phyloP scores from a whole-genome alignment of 768 basidiomycete genomes.

The Termitomyces sp. region DNA sequence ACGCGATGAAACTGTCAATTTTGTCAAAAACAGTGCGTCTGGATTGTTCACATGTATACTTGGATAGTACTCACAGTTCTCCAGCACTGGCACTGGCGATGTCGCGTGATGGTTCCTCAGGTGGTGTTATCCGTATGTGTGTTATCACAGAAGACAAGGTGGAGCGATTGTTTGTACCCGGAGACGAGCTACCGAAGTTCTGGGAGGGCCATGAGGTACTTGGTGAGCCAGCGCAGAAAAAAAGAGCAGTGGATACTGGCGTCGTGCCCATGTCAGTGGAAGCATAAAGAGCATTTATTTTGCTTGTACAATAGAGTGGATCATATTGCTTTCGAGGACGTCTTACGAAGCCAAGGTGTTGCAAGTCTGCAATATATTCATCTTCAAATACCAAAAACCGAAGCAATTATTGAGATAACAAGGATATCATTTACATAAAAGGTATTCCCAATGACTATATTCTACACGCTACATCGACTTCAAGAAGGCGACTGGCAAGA shows the following conservation, averaged over 20 bases:
- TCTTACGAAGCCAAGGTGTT: background rate
- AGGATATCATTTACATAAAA: slow-evolving; percentile 11
- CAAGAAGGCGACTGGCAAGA: slow-evolving; percentile 22
- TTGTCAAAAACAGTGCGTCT: slow-evolving; percentile 90
- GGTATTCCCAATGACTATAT: slow-evolving; percentile 9
- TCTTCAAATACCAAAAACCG: background rate
- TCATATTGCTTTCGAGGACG: background rate
- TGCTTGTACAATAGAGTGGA: slow-evolving; percentile 12
- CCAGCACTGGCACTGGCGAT: slow-evolving; percentile 91
- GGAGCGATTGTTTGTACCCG: slow-evolving; percentile 89
- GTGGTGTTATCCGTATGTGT: slow-evolving; percentile 95
- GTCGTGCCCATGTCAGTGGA: slow-evolving; percentile 47
- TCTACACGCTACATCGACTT: slow-evolving; percentile 1
- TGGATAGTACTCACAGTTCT: slow-evolving; percentile 1
- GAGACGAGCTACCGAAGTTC: slow-evolving; percentile 82
- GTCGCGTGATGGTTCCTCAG: slow-evolving; percentile 97
- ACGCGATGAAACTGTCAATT: slow-evolving; percentile 84
- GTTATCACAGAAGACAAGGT: slow-evolving; percentile 92
- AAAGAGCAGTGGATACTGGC: slow-evolving; percentile 27
- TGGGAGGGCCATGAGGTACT: slow-evolving; percentile 84
- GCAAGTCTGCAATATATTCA: background rate
- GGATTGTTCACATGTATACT: background rate
- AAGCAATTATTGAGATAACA: background rate
- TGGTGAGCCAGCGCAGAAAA: slow-evolving; percentile 27
- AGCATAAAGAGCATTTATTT: slow-evolving; percentile 21